Conservation (phyloP, 768 basidiomycete species). For the Naematelia encephala region DNA sequence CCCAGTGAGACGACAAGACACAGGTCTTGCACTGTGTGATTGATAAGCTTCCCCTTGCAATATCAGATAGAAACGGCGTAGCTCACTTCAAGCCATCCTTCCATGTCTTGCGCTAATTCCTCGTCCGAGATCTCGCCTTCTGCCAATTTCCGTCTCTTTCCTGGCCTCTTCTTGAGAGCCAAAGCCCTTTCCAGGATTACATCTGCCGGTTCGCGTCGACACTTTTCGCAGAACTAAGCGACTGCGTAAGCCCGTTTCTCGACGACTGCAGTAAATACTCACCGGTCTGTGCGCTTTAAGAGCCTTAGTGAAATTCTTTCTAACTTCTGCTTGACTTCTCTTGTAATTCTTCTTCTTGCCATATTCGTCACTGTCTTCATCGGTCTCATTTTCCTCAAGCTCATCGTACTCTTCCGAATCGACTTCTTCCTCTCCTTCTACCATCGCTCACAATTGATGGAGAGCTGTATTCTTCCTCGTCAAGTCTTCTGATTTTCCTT, state of each 20-base stretch:
- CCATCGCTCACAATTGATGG: not conserved
- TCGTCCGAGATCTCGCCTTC: conserved; percentile 31
- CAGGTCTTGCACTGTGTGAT: conserved; percentile 28
- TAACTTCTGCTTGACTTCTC: not conserved
- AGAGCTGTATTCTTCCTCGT: not conserved
- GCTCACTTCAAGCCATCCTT: conserved; percentile 42
- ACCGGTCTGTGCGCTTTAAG: conserved; percentile 10
- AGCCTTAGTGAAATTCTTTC: conserved; percentile 7
- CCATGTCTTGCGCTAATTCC: conserved; percentile 26
- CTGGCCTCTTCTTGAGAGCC: conserved; percentile 20
- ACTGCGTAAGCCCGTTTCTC: not conserved
- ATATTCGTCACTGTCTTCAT: conserved; percentile 10
- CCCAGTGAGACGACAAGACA: conserved; percentile 35
- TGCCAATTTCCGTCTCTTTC: conserved; percentile 18
- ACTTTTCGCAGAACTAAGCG: conserved; percentile 37
- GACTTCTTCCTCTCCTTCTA: not conserved
- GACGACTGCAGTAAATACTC: not conserved
- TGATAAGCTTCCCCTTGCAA: too few species aligned
- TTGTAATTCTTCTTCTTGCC: conserved; percentile 4
- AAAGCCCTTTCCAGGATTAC: conserved; percentile 22
- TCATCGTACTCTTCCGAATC: conserved; percentile 11
- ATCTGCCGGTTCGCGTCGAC: conserved; percentile 30
- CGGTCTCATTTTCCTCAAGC: conserved; percentile 13
- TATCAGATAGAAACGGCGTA: too few species aligned
- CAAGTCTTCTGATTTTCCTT: not conserved